These are phyloP conservation scores for Nemania sp. DNA, from an alignment of 2,329 filamentous ascomycete genomes.

Conservation along the genomic window DNA sequence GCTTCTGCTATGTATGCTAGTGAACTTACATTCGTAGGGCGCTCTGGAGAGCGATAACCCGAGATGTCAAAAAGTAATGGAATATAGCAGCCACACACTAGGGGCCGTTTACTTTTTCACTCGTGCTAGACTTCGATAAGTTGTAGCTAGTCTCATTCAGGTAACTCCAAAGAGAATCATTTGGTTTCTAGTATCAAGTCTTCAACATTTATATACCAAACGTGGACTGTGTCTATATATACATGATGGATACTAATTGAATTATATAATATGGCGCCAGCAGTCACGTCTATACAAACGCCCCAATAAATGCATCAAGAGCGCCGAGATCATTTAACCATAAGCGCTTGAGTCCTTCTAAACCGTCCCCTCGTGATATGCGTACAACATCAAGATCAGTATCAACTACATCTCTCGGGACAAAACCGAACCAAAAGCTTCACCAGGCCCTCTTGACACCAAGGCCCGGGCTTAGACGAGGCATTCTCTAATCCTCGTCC, in stretches of 20 bases:
- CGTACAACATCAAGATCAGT: constrained; percentile 18
- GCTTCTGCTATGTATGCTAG: no score
- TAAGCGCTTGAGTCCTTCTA: constrained; percentile 8
- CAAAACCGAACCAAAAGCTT: neutral
- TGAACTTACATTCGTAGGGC: no score
- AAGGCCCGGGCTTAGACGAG: constrained; percentile 15
- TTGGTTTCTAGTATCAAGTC: no score
- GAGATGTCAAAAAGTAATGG: no score
- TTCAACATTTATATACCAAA: neutral
- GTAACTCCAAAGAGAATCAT: no score
- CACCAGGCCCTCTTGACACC: constrained; percentile 25
- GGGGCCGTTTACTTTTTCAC: no score
- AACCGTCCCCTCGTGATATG: constrained; percentile 31
- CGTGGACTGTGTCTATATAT: neutral
- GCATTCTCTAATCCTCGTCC: constrained; percentile 59
- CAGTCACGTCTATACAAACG: constrained; percentile 34
- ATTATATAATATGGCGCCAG: constrained; percentile 12
- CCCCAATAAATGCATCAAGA: constrained; percentile 32
- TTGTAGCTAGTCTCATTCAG: no score
- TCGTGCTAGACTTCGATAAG: no score
- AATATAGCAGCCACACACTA: no score
- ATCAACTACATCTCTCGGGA: neutral
- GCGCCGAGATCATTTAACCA: constrained; percentile 22
- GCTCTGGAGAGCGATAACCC: no score
- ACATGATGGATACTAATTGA: constrained; percentile 9